Evolutionary conservation across 2,329 filamentous ascomycete genomes (phyloP).

Genomic region (Aspergillus pseudoglaucus): DNA sequence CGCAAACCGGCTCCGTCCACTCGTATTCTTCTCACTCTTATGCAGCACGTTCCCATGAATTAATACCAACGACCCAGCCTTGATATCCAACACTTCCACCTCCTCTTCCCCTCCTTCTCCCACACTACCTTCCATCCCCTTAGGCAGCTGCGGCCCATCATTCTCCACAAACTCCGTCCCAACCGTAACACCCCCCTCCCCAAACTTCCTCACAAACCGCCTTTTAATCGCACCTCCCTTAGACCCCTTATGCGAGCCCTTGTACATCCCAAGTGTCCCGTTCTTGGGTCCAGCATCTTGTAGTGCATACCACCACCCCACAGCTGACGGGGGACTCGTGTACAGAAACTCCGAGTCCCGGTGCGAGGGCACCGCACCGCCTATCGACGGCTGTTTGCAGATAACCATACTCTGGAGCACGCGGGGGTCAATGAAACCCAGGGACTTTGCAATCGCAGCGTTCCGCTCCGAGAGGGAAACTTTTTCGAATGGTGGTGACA

Average conservation of each 20-base stretch:
- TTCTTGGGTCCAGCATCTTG: constrained; percentile 85
- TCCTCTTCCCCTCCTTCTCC: constrained; percentile 28
- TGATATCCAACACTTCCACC: constrained; percentile 79
- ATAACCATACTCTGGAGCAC: constrained; percentile 95
- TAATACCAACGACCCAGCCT: constrained; percentile 80
- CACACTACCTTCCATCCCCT: constrained; percentile 40
- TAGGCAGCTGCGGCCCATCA: constrained; percentile 57
- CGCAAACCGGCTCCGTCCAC: constrained; percentile 79
- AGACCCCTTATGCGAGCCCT: constrained; percentile 59
- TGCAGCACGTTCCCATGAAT: constrained; percentile 96
- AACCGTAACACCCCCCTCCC: constrained; percentile 30
- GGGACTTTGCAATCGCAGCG: constrained; percentile 58
- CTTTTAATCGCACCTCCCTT: constrained; percentile 62
- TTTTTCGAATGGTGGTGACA: constrained; percentile 60
- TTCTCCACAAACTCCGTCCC: constrained; percentile 68
- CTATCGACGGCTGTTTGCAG: constrained; percentile 96
- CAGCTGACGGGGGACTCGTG: constrained; percentile 77
- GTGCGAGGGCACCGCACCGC: constrained; percentile 81
- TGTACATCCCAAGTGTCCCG: constrained; percentile 80
- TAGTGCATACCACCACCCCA: constrained; percentile 96
- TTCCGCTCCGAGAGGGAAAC: constrained; percentile 45
- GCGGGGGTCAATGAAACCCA: constrained; percentile 71
- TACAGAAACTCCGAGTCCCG: constrained; percentile 92
- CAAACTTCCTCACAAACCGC: constrained; percentile 61
- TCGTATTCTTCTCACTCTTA: constrained; percentile 90